Conservation (phyloP, 106 monocot genomes). For the Platanthera guangdongensis region DNA sequence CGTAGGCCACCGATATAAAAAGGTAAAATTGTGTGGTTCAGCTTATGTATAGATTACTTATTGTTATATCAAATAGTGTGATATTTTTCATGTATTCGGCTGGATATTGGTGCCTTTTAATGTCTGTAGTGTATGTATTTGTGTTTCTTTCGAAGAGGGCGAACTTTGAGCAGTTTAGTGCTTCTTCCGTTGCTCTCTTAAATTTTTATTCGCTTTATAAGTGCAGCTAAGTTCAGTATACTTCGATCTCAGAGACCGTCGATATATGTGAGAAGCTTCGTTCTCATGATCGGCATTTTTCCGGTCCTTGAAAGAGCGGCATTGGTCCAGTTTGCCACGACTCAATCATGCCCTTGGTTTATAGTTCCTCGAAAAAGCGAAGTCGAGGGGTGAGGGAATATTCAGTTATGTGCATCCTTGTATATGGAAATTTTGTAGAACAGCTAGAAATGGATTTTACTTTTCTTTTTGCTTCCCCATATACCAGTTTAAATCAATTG, state of each 20-base stretch:
- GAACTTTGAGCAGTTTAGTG: too few relatives aligned
- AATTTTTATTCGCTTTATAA: neutral
- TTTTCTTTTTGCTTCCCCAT: neutral
- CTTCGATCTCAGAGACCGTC: neutral
- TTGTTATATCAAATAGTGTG: too few relatives aligned
- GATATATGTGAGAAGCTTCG: neutral
- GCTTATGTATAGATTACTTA: too few relatives aligned
- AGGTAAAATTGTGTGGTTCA: too few relatives aligned
- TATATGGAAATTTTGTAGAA: neutral
- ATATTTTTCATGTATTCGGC: too few relatives aligned
- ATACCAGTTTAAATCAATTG: neutral
- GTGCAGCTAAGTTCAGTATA: neutral
- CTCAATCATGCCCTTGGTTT: neutral
- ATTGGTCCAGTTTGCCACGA: too few relatives aligned
- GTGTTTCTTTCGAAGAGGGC: too few relatives aligned
- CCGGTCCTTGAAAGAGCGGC: too few relatives aligned
- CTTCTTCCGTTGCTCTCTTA: neutral
- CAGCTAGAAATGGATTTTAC: neutral
- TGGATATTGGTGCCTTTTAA: too few relatives aligned
- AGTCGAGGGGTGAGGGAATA: neutral
- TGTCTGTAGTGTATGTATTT: too few relatives aligned
- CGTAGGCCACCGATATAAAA: too few relatives aligned
- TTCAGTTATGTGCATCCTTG: neutral
- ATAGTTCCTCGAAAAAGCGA: neutral
- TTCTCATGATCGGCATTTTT: neutral